These are phyloP conservation scores for Blastomyces gilchristii DNA, from an alignment of 2,329 filamentous ascomycete genomes.

Conservation along the genomic window DNA sequence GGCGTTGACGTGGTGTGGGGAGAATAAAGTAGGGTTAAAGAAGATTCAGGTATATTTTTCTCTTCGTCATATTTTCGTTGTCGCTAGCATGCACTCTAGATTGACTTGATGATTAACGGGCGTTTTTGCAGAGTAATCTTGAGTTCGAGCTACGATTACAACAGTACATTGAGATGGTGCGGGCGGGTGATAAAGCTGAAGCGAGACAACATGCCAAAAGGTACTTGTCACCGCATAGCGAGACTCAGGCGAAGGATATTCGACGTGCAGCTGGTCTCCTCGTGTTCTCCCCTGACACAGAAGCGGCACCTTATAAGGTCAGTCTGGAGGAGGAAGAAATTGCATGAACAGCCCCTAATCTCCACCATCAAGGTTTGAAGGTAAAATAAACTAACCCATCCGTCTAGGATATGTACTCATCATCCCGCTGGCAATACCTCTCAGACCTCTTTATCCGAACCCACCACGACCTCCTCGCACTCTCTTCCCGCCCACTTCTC, in stretches of 20 bases:
- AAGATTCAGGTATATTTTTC: slow-evolving; percentile 61
- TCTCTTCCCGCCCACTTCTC: slow-evolving; percentile 73
- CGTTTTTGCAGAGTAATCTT: slow-evolving; percentile 53
- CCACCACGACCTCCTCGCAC: slow-evolving; percentile 73
- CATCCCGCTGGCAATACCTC: slow-evolving; percentile 62
- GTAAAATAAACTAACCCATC: background rate
- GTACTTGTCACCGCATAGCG: slow-evolving; percentile 60
- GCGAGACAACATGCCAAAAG: slow-evolving; percentile 75
- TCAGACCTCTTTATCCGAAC: slow-evolving; percentile 73
- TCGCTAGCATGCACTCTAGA: background rate
- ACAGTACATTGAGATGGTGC: slow-evolving; percentile 85
- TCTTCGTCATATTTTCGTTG: background rate
- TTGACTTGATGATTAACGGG: background rate
- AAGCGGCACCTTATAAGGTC: slow-evolving; percentile 51
- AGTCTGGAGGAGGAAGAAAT: background rate
- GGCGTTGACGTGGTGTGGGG: slow-evolving; percentile 79
- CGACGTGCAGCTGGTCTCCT: slow-evolving; percentile 68
- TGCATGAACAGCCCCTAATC: background rate
- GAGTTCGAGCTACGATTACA: slow-evolving; percentile 91
- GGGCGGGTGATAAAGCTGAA: slow-evolving; percentile 55
- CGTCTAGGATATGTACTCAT: slow-evolving; percentile 58
- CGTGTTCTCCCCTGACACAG: slow-evolving; percentile 57
- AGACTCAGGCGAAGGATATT: slow-evolving; percentile 59
- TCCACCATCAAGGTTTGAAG: background rate
- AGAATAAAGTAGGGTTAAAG: slow-evolving; percentile 85